These are phyloP conservation scores for Leersia perrieri DNA, from an alignment of 176 grass and related monocot species.

Conservation along the genomic window DNA sequence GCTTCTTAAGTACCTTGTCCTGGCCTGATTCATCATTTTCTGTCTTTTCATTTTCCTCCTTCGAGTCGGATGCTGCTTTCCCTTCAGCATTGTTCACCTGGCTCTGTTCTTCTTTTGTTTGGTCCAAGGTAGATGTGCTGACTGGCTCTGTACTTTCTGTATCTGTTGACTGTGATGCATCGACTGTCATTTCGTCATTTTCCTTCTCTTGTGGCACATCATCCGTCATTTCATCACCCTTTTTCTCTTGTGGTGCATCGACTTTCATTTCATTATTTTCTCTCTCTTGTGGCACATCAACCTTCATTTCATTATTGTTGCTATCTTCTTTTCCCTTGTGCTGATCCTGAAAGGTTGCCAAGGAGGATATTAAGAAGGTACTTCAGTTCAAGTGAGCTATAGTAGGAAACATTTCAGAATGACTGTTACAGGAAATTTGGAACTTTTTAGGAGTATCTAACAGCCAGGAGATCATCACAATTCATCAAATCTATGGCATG, in stretches of 20 bases:
- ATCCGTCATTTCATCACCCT: constrained; percentile 24
- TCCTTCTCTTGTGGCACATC: constrained; percentile 29
- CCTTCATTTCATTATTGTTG: not conserved
- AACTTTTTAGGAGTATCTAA: not conserved
- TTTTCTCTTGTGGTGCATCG: constrained; percentile 34
- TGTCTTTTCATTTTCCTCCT: constrained; percentile 38
- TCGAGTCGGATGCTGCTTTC: constrained; percentile 42
- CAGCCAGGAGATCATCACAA: not conserved
- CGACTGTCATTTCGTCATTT: constrained; percentile 22
- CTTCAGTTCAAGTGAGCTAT: not conserved
- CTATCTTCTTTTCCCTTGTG: constrained; percentile 34
- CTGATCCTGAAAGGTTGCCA: constrained; percentile 33
- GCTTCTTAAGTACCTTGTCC: constrained; percentile 76
- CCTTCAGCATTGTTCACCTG: constrained; percentile 33
- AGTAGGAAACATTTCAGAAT: not conserved
- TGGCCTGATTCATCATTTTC: constrained; percentile 47
- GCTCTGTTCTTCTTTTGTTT: constrained; percentile 25
- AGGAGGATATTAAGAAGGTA: not conserved
- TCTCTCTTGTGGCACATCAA: constrained; percentile 3
- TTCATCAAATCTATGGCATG: not conserved
- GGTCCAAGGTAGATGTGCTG: constrained; percentile 28
- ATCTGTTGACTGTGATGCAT: constrained; percentile 22
- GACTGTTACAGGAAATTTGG: not conserved
- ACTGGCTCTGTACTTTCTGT: constrained; percentile 24
- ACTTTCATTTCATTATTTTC: constrained; percentile 29